Evolutionary conservation across 2,329 filamentous ascomycete species (phyloP).

Genomic region (Helminthosporium solani): DNA sequence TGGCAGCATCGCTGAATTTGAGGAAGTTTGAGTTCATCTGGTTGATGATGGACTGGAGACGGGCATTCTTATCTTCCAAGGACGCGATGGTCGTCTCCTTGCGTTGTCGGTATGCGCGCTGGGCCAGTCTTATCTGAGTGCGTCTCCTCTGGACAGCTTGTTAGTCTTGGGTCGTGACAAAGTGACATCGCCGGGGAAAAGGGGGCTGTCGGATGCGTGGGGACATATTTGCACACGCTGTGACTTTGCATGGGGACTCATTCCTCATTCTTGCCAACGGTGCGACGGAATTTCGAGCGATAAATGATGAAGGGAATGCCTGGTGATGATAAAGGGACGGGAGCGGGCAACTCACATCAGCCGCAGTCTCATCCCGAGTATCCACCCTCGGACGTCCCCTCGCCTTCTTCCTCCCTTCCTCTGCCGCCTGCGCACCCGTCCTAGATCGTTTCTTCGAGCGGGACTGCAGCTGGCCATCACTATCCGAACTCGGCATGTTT

Average conservation of each 20-base stretch:
- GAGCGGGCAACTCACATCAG: constrained; percentile 63
- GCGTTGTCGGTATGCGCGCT: constrained; percentile 79
- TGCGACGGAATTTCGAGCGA: background rate
- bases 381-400: constrained; percentile 75
- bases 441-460: constrained; percentile 36
- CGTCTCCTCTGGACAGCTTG: constrained; percentile 63
- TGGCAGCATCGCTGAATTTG: constrained; percentile 63
- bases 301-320: background rate
- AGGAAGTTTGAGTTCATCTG: constrained; percentile 73
- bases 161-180: background rate
- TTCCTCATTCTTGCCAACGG: background rate
- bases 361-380: constrained; percentile 73
- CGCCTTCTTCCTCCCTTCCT: constrained; percentile 51
- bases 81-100: constrained; percentile 79
- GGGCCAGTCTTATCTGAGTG: constrained; percentile 83
- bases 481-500: constrained; percentile 24
- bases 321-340: background rate
- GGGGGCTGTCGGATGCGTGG: too few species aligned
- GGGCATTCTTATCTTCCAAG: constrained; percentile 68
- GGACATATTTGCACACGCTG: background rate
- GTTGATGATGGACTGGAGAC: constrained; percentile 68
- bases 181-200: background rate
- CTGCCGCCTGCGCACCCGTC: constrained; percentile 23
- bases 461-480: constrained; percentile 30
- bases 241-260: background rate